Evolutionary conservation across 495 filamentous ascomycete genomes (phyloP), one percentile per base, ranked within the genome.

Genomic region (Penicillium robsamsonii): DNA sequence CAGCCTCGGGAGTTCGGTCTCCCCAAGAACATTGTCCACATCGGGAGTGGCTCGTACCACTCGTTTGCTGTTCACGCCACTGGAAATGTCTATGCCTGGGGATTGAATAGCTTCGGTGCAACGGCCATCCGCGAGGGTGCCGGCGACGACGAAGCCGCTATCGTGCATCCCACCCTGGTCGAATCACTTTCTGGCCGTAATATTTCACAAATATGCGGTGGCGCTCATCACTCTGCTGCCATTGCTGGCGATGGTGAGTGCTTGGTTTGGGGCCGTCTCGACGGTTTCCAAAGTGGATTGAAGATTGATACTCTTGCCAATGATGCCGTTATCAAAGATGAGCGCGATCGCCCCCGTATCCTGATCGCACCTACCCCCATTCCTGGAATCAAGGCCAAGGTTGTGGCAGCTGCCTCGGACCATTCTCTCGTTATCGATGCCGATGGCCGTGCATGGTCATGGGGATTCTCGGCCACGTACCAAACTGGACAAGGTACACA

Each of bases 21-120:
- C 18, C 82, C 85, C 31, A 80, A 81, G 61, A 75, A 78, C 35
- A 82, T 85, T 44, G 72, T 71, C 9, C 70, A 75, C 43, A 79
- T 88, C 44, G 77, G 69, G 38, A 78, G 72, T 59, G 85, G 83
- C 33, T 71, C 74, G 37, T 81, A 81, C 65, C 84, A 86, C 72
- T 79, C 77, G 40, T 85, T 96, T 60, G 89, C 91, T 41, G 78
- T 96, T 56, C 84, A 87, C 71, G 76, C 80, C 18, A 80, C 85
- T 38, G 86, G 83, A 33, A 79, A 85, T 30, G 85, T 94, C 54
- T 93, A 82, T 70, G 78, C 85, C 20, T 97, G 92, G 91, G 93
- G 92, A 6, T 72, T 91, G 35, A 97, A 96, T 74, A 90, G 86
- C 67, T 96, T 88, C 66, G 88, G 86, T 45, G 86, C 93, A 70